These are phyloP conservation scores for Teunomyces atbi DNA, from an alignment of 805 yeast genomes.

Conservation along the genomic window DNA sequence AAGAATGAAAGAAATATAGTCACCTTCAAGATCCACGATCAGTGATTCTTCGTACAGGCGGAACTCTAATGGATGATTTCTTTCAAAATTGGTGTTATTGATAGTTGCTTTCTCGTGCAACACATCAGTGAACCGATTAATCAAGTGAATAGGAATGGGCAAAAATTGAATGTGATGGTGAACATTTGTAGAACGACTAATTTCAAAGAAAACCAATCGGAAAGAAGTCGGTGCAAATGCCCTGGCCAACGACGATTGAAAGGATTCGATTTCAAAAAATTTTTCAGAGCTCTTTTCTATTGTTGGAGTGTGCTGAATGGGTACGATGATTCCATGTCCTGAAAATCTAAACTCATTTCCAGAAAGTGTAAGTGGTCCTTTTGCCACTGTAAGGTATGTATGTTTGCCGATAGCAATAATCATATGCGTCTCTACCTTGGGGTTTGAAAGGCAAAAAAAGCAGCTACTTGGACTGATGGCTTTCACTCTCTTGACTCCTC, in stretches of 20 bases:
- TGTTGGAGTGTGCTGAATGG: constrained; percentile 68
- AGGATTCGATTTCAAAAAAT: constrained; percentile 33
- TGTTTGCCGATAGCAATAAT: constrained; percentile 69
- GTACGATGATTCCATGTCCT: constrained; percentile 80
- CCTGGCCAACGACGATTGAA: constrained; percentile 46
- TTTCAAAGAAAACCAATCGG: constrained; percentile 65
- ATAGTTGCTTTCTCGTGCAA: constrained; percentile 41
- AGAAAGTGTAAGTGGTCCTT: constrained; percentile 75
- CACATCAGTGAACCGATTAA: constrained; percentile 43
- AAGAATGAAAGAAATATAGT: constrained; percentile 36
- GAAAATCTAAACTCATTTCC: constrained; percentile 52
- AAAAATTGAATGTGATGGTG: constrained; percentile 78
- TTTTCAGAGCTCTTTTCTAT: constrained; percentile 39
- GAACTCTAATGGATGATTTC: constrained; percentile 46
- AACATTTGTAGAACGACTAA: constrained; percentile 59
- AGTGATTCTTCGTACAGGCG: constrained; percentile 23
- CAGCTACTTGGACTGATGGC: constrained; percentile 60
- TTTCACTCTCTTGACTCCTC: constrained; percentile 26
- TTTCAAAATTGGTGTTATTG: constrained; percentile 49
- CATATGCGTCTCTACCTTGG: constrained; percentile 76
- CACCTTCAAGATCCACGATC: constrained; percentile 24
- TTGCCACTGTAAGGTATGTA: constrained; percentile 73
- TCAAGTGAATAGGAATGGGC: constrained; percentile 55
- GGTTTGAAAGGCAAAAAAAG: constrained; percentile 81
- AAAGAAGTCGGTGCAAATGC: constrained; percentile 43